Base-by-base conservation (phyloP, 2,329 filamentous ascomycete species). In the Trichophyton schoenleinii region DNA sequence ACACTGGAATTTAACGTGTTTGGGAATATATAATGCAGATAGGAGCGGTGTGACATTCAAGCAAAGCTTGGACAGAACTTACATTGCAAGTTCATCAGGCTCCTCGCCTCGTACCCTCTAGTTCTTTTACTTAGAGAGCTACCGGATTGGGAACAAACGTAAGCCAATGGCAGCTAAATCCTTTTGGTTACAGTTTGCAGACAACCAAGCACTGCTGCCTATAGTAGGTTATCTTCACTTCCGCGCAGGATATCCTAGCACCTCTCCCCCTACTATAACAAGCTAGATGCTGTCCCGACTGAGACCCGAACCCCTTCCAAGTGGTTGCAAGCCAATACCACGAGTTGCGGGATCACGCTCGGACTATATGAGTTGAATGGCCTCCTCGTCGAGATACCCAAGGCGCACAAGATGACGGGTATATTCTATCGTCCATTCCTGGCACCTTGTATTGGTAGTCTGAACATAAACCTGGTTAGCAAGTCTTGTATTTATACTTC, bases 401-500 rank as follows among this genome's bases (percentile, higher is more conserved):
- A 67, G 66, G 0, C 61, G 58, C 42, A 71, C 67, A 1, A 73
- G 60, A 38, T 64, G 63, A 1, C 67, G 65, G 11, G 71, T 61
- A 63, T 66, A 73, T 28, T 72, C 70, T 67, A 71, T 68, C 0
- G 69, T 72, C 71, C 70, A 72, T 46, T 72, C 70, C 53, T 73
- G 70, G 52, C 70, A 72, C 57, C 68, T 65, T 60, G 63, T 71
- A 57, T 72, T 72, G n/a, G 66, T 69, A 1, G 63, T 68, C 70
- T 72, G n/a, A 5, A 18, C 41, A 52, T 52, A 52, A 13, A 7
- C 20, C 13, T 11, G 20, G 20, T 31, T 57, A 18, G 18, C 44
- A 9, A 46, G 28, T 20, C 9, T 22, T n/a, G 7, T 58, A 52
- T 53, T 41, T 20, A 58, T 18, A 34, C n/a, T 52, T 20, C n/a